These are phyloP conservation scores for Corymbia maculata DNA, from an alignment of 345 rosid genomes.

Conservation along the genomic window DNA sequence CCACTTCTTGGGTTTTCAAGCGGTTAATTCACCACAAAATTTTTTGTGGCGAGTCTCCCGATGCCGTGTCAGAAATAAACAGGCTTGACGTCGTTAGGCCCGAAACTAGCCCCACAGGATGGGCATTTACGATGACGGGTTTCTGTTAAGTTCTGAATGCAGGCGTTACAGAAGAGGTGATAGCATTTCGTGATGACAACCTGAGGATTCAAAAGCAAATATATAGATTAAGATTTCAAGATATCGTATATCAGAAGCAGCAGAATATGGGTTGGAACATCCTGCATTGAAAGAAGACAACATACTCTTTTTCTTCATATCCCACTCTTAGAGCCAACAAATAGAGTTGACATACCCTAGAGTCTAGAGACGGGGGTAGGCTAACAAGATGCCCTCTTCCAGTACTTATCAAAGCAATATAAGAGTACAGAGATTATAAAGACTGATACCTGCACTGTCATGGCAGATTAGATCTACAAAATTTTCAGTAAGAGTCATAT, in stretches of 20 bases:
- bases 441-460: background rate
- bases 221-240: background rate
- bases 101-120: slow-evolving; percentile 70
- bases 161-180: slow-evolving; percentile 86
- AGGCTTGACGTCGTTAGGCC: slow-evolving; percentile 85
- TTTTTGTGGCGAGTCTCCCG: background rate
- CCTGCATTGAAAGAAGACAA: background rate
- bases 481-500: background rate
- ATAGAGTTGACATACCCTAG: background rate
- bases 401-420: background rate
- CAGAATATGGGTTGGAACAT: background rate
- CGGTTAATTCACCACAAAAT: background rate
- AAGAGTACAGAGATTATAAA: background rate
- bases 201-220: slow-evolving; percentile 16
- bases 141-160: slow-evolving; percentile 64
- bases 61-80: slow-evolving; percentile 60
- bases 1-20: background rate
- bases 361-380: background rate
- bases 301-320: background rate
- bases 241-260: background rate
- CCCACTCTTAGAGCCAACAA: background rate
- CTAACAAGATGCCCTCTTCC: background rate
- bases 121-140: slow-evolving; percentile 90
- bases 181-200: slow-evolving; percentile 96
- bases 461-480: background rate